Evolutionary conservation across 345 rosid species (phyloP), one percentile per base, ranked within the genome.

Genomic region (Ceriops zippeliana): DNA sequence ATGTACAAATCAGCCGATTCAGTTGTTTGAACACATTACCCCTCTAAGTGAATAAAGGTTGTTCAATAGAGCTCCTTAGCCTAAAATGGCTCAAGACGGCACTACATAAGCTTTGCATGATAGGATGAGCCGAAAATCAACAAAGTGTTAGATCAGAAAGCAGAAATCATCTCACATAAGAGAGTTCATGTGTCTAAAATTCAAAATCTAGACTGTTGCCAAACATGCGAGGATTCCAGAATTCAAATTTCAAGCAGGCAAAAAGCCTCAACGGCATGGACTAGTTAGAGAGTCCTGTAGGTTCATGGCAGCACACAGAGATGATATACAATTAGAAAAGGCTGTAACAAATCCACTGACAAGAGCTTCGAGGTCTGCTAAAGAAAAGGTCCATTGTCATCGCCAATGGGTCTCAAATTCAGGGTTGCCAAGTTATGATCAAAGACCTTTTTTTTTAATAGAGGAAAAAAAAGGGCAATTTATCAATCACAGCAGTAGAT

Each of bases 21-120:
- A 72, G 49, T 58, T 46, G 65, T 58, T 68, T 79, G 71, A 83
- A 53, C 61, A 47, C 59, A 64, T 63, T 74, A 26, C 68, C 79
- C 24, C 76, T 59, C 60, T 52, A 69, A 16, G 70, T 17, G 11
- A 9, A 34, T 22, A 63, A 62, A 24, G 26, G 24, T 2, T 74
- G 75, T 21, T 61, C 64, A 15, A 37, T 53, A 37, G 70, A 62
- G 52, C 56, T 75, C 73, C 85, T 85, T 70, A 85, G 58, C 47
- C 86, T 78, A 13, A 81, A 62, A 73, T 81, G 85, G 80, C 83
- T 81, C 80, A 76, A 67, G 61, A 87, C 35, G 66, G 82, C 68
- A 27, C 79, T 82, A 62, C 73, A 78, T 27, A 84, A 54, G 68
- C 70, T 70, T 69, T 73, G 75, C 91, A 87, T 85, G 53, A 71